phyloP scores from a whole-genome alignment of 139 green algal genomes.

The Pedinophyceae sp. region DNA sequence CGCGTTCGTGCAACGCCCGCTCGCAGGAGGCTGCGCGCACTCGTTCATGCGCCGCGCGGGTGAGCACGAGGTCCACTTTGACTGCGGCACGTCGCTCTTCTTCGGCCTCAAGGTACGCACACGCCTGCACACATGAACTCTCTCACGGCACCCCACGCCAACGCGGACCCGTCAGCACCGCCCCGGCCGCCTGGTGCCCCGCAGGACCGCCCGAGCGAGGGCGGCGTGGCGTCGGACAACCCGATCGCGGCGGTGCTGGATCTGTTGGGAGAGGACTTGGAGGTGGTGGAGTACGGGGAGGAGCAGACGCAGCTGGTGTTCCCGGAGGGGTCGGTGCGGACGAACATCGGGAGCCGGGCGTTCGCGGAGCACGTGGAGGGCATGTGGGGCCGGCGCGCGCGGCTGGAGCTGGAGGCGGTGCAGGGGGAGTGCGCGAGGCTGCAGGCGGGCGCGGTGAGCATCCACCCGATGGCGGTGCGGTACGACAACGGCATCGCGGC shows the following conservation, averaged over 20 bases:
- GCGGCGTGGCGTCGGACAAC: slow-evolving; percentile 9
- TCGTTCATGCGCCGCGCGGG: slow-evolving; percentile 17
- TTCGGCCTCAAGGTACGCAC: slow-evolving; percentile 14
- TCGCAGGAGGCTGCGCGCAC: slow-evolving; percentile 35
- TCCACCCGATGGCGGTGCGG: slow-evolving; percentile 17
- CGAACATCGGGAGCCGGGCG: slow-evolving; percentile 27
- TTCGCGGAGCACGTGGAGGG: slow-evolving; percentile 8
- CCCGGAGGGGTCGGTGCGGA: slow-evolving; percentile 30
- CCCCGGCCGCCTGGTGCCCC: background rate
- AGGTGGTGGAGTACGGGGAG: slow-evolving; percentile 10
- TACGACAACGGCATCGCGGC: slow-evolving; percentile 13
- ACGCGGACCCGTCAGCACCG: background rate
- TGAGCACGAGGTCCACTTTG: slow-evolving; percentile 23
- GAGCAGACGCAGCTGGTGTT: slow-evolving; percentile 38
- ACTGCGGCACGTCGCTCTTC: slow-evolving; percentile 36
- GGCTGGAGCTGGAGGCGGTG: slow-evolving; percentile 11
- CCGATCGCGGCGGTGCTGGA: slow-evolving; percentile 14
- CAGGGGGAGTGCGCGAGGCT: slow-evolving; percentile 8
- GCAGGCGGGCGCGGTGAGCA: slow-evolving; percentile 1
- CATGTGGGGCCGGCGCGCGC: slow-evolving; percentile 11
- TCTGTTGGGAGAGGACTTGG: slow-evolving; percentile 12
- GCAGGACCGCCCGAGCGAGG: background rate
- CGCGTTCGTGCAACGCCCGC: too few species aligned
- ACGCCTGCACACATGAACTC: too few species aligned
- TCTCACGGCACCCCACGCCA: too few species aligned